Evolutionary conservation across 495 filamentous ascomycete genomes (phyloP).

Genomic region (Amorphotheca resinae): DNA sequence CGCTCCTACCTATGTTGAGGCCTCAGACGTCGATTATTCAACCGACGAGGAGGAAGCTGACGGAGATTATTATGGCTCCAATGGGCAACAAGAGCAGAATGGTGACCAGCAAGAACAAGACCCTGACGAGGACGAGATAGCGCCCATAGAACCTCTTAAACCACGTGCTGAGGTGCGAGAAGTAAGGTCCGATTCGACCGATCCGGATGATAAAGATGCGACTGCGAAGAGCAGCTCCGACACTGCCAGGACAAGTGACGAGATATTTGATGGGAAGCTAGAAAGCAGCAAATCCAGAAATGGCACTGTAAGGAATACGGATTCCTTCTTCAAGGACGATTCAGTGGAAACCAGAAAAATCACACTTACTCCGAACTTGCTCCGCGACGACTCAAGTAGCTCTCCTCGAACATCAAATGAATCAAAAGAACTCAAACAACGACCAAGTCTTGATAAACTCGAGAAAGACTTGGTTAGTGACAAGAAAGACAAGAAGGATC

Average conservation of each 20-base stretch:
- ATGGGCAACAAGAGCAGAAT: slow-evolving; percentile 27
- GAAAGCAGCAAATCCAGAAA: slow-evolving; percentile 62
- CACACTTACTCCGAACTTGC: slow-evolving; percentile 85
- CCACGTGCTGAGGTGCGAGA: slow-evolving; percentile 21
- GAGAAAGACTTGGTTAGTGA: slow-evolving; percentile 33
- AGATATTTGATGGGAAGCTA: slow-evolving; percentile 47
- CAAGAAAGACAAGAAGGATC: slow-evolving; percentile 35
- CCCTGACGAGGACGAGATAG: slow-evolving; percentile 22
- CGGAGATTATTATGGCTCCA: slow-evolving; percentile 36
- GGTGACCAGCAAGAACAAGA: slow-evolving; percentile 26
- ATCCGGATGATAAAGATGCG: slow-evolving; percentile 11
- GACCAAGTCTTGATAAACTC: slow-evolving; percentile 42
- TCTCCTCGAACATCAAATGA: slow-evolving; percentile 47
- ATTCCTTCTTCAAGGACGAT: slow-evolving; percentile 96
- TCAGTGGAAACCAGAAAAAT: slow-evolving; percentile 93
- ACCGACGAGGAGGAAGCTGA: slow-evolving; percentile 72
- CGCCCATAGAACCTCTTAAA: slow-evolving; percentile 15
- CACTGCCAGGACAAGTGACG: slow-evolving; percentile 46
- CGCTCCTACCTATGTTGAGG: slow-evolving; percentile 78
- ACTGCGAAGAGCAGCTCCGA: slow-evolving; percentile 19
- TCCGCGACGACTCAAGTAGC: slow-evolving; percentile 64
- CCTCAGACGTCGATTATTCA: slow-evolving; percentile 81
- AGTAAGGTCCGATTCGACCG: slow-evolving; percentile 21
- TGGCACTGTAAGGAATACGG: slow-evolving; percentile 74
- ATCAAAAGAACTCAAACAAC: slow-evolving; percentile 44